Evolutionary conservation across 352 stramenopile species (phyloP).

Genomic region (Phytophthora hibernalis): DNA sequence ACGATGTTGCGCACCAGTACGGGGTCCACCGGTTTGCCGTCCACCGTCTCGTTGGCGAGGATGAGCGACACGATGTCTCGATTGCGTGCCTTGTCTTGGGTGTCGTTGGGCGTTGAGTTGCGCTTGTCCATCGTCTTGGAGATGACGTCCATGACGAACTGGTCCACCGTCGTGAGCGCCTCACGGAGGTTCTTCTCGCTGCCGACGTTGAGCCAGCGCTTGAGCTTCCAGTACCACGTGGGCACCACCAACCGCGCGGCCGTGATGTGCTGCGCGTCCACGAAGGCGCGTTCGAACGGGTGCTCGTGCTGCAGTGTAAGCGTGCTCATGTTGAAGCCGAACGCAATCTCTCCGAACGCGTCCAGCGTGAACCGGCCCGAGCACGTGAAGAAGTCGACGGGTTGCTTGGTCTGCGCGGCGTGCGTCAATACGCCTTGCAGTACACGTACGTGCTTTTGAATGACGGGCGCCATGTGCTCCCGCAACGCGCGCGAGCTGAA

Average conservation of each 20-base stretch:
- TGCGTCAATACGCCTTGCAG: constrained; percentile 35
- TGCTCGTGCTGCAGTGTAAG: constrained; percentile 33
- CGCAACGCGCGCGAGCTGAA: constrained; percentile 68
- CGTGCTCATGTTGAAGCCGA: constrained; percentile 40
- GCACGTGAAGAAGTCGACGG: constrained; percentile 34
- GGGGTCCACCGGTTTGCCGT: constrained; percentile 35
- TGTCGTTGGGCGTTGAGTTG: neutral
- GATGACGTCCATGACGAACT: constrained; percentile 42
- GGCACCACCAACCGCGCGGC: constrained; percentile 23
- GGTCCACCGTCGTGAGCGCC: constrained; percentile 17
- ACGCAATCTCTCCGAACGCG: constrained; percentile 45
- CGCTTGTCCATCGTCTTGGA: constrained; percentile 34
- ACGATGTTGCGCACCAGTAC: constrained; percentile 66
- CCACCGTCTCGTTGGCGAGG: constrained; percentile 29
- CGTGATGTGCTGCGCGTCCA: constrained; percentile 32
- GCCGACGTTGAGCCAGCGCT: constrained; percentile 45
- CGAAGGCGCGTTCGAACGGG: constrained; percentile 43
- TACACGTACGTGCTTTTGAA: constrained; percentile 48
- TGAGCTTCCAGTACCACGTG: constrained; percentile 47
- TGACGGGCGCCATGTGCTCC: constrained; percentile 53
- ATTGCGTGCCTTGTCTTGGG: constrained; percentile 4
- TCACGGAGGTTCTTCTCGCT: constrained; percentile 31
- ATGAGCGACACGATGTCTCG: constrained; percentile 45
- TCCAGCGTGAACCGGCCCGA: constrained; percentile 43
- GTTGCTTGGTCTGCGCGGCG: neutral